Evolutionary conservation across 2,329 filamentous ascomycete species (phyloP).

Genomic region (Colletotrichum sp.): DNA sequence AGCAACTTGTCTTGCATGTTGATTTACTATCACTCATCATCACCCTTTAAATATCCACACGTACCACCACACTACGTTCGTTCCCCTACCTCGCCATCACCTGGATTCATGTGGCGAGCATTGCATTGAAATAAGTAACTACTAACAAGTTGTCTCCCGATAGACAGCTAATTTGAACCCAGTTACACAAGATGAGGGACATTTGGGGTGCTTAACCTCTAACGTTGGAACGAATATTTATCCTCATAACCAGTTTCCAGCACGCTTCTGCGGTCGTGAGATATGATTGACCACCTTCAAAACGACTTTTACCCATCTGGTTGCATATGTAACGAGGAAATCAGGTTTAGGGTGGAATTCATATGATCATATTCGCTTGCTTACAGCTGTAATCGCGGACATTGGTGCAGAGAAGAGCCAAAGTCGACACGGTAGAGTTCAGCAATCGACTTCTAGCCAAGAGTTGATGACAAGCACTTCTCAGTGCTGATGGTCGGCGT

Average conservation of each 20-base stretch:
- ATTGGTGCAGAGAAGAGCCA: background rate
- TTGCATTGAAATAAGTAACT: background rate
- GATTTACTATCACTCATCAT: background rate
- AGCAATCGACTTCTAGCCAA: background rate
- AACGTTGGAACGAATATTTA: background rate
- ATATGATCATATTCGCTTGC: background rate
- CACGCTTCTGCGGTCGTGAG: background rate
- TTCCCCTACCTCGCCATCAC: background rate
- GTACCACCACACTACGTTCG: background rate
- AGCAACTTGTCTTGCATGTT: background rate
- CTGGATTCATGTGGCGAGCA: background rate
- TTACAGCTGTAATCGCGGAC: background rate
- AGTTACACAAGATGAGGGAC: background rate
- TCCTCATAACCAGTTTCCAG: background rate
- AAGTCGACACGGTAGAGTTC: background rate
- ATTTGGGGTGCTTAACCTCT: background rate
- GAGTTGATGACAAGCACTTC: background rate
- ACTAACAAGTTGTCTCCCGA: background rate
- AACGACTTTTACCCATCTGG: rapidly evolving
- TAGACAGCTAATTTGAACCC: background rate
- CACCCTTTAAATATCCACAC: background rate
- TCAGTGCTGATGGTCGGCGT: background rate
- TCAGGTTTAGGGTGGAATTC: background rate
- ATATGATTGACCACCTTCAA: background rate
- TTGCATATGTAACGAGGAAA: background rate